These are phyloP conservation scores for Macrolepiota fuliginosa DNA, from an alignment of 768 basidiomycete genomes.

Conservation along the genomic window DNA sequence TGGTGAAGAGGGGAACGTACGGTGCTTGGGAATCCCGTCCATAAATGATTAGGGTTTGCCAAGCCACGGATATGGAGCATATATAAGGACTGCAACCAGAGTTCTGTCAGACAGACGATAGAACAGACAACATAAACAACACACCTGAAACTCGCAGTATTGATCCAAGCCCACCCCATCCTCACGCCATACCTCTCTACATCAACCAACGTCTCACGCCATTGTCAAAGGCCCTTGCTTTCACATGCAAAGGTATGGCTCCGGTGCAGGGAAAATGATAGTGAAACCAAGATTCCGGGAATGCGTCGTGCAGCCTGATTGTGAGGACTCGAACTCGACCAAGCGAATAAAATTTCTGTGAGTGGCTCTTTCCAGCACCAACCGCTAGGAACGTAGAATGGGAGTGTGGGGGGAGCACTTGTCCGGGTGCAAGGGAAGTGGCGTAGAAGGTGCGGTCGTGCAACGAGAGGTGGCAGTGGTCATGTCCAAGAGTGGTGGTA, in stretches of 20 bases:
- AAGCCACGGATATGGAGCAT: slow-evolving; percentile 82
- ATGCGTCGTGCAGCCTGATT: no score
- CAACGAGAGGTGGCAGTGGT: no score
- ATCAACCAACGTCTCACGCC: slow-evolving; percentile 16
- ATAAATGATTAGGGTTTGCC: slow-evolving; percentile 91
- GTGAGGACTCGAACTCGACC: no score
- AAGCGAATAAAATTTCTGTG: no score
- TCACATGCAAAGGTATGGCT: slow-evolving; percentile 13
- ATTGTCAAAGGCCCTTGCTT: slow-evolving; percentile 2
- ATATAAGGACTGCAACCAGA: slow-evolving; percentile 64
- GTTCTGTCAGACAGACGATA: neutral
- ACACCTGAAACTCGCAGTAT: slow-evolving; percentile 90
- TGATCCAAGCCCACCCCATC: slow-evolving; percentile 83
- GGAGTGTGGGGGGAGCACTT: no score
- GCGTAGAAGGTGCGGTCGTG: no score
- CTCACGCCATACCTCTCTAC: slow-evolving; percentile 72
- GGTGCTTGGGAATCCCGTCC: slow-evolving; percentile 87
- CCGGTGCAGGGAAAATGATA: no score
- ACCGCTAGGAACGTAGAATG: no score
- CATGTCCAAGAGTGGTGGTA: no score
- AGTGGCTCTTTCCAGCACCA: no score
- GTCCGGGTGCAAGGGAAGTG: no score
- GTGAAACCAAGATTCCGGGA: no score
- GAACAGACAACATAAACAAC: slow-evolving; percentile 15
- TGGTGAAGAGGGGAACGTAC: slow-evolving; percentile 45